Percentiles rank a stretch among this genome's conserved stretches.
Evolutionary conservation across 2,329 filamentous ascomycete genomes (phyloP).

Genomic region (Mariannaea elegans): DNA sequence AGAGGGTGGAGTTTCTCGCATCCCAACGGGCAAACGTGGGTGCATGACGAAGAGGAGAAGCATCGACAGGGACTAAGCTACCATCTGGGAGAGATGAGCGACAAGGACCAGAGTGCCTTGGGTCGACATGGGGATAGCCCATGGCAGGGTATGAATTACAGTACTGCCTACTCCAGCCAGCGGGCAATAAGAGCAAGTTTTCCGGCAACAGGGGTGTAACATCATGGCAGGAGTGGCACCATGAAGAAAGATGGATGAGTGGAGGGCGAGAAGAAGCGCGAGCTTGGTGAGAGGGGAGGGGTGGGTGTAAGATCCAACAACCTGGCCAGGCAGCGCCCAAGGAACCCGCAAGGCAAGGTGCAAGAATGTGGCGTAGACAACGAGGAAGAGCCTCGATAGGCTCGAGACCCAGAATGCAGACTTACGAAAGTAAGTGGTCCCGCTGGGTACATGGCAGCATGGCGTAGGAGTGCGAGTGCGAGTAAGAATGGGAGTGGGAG

Average conservation of each 20-base stretch:
- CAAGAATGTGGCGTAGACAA: conserved; percentile 44
- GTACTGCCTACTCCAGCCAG: conserved; percentile 30
- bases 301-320: conserved; percentile 32
- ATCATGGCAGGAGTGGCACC: conserved; percentile 41
- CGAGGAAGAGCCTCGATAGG: conserved; percentile 44
- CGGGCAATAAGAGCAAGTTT: conserved; percentile 36
- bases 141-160: conserved; percentile 37
- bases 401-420: conserved; percentile 31
- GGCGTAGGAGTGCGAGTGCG: conserved; percentile 23
- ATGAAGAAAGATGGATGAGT: conserved; percentile 31
- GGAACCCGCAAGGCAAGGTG: conserved; percentile 37
- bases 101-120: conserved; percentile 30
- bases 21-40: conserved; percentile 30
- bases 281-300: conserved; percentile 23
- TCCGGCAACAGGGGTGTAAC: conserved; percentile 33
- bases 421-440: conserved; percentile 24
- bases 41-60: conserved; percentile 43
- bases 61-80: conserved; percentile 40
- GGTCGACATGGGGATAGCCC: conserved; percentile 35
- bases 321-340: conserved; percentile 33
- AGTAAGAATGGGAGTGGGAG: background rate
- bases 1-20: conserved; percentile 30
- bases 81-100: conserved; percentile 38
- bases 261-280: conserved; percentile 18
- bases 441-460: conserved; percentile 32